Percentiles rank a stretch among this genome's conserved stretches.
phyloP scores from a whole-genome alignment of 345 rosid species.

The Hirschfeldia incana region DNA sequence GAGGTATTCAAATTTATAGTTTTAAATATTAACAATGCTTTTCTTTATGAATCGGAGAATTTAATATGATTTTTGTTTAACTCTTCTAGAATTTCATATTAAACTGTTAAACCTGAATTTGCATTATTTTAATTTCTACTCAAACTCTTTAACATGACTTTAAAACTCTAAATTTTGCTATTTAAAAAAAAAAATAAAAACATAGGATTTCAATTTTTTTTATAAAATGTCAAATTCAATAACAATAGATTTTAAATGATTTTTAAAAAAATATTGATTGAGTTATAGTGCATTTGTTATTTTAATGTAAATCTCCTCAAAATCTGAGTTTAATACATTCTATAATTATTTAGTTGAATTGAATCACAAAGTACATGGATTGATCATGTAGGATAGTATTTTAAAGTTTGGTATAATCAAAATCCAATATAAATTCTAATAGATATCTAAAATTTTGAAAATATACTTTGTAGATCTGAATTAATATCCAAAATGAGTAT shows the following conservation, averaged over 20 bases:
- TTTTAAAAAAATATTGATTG: too few relatives aligned
- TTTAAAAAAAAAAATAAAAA: too few relatives aligned
- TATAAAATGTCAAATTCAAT: background rate
- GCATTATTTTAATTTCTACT: too few relatives aligned
- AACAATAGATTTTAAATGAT: background rate
- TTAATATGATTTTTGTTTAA: background rate
- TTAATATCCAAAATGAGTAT: background rate
- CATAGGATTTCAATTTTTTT: too few relatives aligned
- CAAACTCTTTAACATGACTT: background rate
- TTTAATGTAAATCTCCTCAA: background rate
- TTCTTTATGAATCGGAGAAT: background rate
- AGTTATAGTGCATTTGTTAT: background rate
- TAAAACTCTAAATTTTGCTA: too few relatives aligned
- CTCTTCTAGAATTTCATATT: background rate
- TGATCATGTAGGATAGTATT: background rate
- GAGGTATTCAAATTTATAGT: background rate
- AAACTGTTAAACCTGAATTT: too few relatives aligned
- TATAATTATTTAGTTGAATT: background rate
- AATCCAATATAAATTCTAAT: background rate
- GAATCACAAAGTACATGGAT: background rate
- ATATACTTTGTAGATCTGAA: background rate
- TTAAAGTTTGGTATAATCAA: background rate
- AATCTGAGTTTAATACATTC: background rate
- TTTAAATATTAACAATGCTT: too few relatives aligned
- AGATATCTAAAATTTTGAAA: background rate